Evolutionary conservation across 2,329 filamentous ascomycete genomes (phyloP).

Genomic region (Monosporascus sp.): DNA sequence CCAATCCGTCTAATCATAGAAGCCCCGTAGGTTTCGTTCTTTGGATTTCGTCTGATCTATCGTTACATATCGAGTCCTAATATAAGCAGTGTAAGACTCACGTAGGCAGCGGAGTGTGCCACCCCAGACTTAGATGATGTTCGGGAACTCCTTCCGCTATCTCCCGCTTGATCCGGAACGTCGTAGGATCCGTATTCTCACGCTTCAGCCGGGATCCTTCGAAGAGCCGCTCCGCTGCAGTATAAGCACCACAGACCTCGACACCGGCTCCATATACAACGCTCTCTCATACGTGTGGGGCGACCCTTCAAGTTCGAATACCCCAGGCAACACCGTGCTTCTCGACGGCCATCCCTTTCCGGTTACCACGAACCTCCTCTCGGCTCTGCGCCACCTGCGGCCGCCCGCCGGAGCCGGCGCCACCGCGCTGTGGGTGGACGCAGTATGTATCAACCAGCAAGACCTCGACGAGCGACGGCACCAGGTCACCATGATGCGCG

Average conservation of each 20-base stretch:
- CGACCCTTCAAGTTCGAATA: background rate
- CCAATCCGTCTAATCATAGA: no score
- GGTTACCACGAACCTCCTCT: conserved; percentile 6
- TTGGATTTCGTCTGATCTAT: no score
- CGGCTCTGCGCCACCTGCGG: conserved; percentile 4
- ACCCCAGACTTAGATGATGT: no score
- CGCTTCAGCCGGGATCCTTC: background rate
- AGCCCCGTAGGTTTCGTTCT: no score
- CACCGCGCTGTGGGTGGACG: conserved; percentile 12
- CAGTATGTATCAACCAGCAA: conserved; percentile 9
- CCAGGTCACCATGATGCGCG: conserved; percentile 9
- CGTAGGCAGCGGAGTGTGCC: no score
- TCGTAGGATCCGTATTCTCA: conserved; percentile 2
- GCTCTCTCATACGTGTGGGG: conserved; percentile 16
- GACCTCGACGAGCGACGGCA: conserved; percentile 8
- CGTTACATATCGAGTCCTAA: no score
- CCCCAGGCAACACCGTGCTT: conserved; percentile 1
- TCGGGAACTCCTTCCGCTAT: background rate
- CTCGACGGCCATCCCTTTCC: conserved; percentile 5
- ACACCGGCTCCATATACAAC: conserved; percentile 3
- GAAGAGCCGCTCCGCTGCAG: conserved; percentile 1
- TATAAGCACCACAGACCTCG: background rate
- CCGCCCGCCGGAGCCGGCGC: background rate
- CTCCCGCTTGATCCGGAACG: conserved; percentile 2
- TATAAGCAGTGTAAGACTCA: no score